Percentiles rank a stretch among this genome's conserved stretches.
Conservation (phyloP, 2,329 filamentous ascomycete genomes). For the Truncatella angustata region DNA sequence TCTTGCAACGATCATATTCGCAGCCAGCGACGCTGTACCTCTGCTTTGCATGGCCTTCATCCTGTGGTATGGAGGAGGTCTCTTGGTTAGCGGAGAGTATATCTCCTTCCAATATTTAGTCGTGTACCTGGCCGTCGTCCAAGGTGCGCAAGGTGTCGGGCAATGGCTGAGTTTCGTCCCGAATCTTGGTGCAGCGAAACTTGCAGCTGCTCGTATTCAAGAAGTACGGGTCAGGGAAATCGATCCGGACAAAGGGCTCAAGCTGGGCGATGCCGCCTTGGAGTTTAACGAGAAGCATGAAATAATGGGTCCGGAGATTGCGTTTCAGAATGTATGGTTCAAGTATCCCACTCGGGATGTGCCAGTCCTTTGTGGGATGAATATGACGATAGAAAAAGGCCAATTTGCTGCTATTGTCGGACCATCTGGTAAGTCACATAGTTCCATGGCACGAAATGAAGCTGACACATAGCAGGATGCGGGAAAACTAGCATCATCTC, state of each 20-base stretch:
- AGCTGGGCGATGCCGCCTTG: slow-evolving; percentile 33
- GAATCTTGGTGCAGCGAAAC: slow-evolving; percentile 59
- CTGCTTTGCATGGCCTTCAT: slow-evolving; percentile 31
- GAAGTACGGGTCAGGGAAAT: slow-evolving; percentile 43
- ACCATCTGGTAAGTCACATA: slow-evolving; percentile 48
- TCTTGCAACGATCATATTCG: slow-evolving; percentile 64
- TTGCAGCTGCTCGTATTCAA: slow-evolving; percentile 58
- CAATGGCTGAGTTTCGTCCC: slow-evolving; percentile 67
- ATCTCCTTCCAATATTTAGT: slow-evolving; percentile 47
- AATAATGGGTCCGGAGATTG: slow-evolving; percentile 51
- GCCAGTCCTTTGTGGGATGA: slow-evolving; percentile 58
- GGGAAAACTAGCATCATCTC: slow-evolving; percentile 72
- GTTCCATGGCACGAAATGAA: neutral
- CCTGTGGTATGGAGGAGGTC: slow-evolving; percentile 56
- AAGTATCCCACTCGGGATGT: slow-evolving; percentile 58
- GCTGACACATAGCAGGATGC: slow-evolving; percentile 36
- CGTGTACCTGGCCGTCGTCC: slow-evolving; percentile 64
- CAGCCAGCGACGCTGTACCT: slow-evolving; percentile 62
- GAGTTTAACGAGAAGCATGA: slow-evolving; percentile 41
- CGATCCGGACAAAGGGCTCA: slow-evolving; percentile 11
- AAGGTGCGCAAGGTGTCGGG: slow-evolving; percentile 61
- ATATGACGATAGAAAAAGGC: slow-evolving; percentile 58
- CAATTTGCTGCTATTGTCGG: slow-evolving; percentile 72
- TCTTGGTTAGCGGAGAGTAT: slow-evolving; percentile 53
- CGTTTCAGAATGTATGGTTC: slow-evolving; percentile 57